Conservation (phyloP, 1,284 basidiomycete genomes). For the Austroboletus novae-zelandiae region DNA sequence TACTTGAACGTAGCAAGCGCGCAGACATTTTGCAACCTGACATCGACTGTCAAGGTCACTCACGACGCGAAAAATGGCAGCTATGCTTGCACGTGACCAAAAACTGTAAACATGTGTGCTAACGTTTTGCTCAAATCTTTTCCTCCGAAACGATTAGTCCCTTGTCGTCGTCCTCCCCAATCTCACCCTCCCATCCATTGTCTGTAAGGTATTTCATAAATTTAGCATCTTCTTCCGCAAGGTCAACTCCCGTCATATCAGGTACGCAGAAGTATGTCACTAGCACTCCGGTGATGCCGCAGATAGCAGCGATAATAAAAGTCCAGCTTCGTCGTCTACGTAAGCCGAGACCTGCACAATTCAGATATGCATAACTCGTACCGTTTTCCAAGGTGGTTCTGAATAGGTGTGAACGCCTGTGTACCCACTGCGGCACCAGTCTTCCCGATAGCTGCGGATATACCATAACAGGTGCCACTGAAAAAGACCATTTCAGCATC, state of each 20-base stretch:
- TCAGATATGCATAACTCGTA: conserved; percentile 22
- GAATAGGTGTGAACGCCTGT: conserved; percentile 76
- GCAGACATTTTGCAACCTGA: conserved; percentile 29
- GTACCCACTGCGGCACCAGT: conserved; percentile 76
- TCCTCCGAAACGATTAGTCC: conserved; percentile 27
- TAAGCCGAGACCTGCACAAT: conserved; percentile 8
- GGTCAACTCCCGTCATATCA: conserved; percentile 65
- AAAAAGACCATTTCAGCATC: background rate
- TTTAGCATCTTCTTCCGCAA: conserved; percentile 64
- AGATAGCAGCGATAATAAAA: conserved; percentile 71
- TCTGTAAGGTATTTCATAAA: conserved; percentile 60
- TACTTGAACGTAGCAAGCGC: conserved; percentile 26
- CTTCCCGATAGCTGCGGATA: conserved; percentile 74
- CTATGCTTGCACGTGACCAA: conserved; percentile 21
- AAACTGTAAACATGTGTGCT: background rate
- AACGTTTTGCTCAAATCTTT: conserved; percentile 1
- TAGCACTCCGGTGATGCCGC: conserved; percentile 58
- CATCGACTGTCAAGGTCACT: background rate
- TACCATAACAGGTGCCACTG: conserved; percentile 68
- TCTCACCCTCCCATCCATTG: conserved; percentile 65
- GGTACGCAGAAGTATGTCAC: conserved; percentile 71
- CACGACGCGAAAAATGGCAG: background rate
- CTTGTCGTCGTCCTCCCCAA: conserved; percentile 56
- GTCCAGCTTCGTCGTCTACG: conserved; percentile 50
- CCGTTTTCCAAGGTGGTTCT: conserved; percentile 63